Evolutionary conservation across 2,329 filamentous ascomycete genomes (phyloP).

Genomic region (Hymenoscyphus linearis): DNA sequence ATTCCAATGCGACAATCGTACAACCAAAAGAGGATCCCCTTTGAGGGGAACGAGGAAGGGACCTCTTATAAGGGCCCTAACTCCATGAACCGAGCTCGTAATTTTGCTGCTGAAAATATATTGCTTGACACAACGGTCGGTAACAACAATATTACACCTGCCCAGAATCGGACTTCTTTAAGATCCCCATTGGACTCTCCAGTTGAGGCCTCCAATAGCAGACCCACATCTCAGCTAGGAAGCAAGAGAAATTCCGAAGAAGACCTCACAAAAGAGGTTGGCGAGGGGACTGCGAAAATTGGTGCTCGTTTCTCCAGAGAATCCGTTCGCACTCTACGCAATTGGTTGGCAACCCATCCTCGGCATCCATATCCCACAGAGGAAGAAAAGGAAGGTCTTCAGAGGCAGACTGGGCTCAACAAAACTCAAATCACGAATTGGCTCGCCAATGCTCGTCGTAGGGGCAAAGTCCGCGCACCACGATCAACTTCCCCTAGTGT

Average conservation of each 20-base stretch:
- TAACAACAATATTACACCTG: slow-evolving; percentile 8
- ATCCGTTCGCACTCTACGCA: slow-evolving; percentile 73
- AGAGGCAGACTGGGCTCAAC: slow-evolving; percentile 73
- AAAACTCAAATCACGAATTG: slow-evolving; percentile 85
- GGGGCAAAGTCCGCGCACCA: slow-evolving; percentile 69
- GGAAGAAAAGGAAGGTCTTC: slow-evolving; percentile 75
- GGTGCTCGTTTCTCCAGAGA: slow-evolving; percentile 75
- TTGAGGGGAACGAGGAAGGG: slow-evolving; percentile 17
- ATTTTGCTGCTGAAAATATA: slow-evolving; percentile 9
- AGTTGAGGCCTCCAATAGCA: slow-evolving; percentile 6
- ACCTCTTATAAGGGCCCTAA: slow-evolving; percentile 21
- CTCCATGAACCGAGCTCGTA: slow-evolving; percentile 18
- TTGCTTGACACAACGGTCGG: slow-evolving; percentile 1
- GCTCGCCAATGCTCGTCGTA: slow-evolving; percentile 82
- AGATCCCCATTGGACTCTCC: slow-evolving; percentile 7
- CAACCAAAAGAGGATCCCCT: slow-evolving; percentile 20
- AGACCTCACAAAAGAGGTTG: slow-evolving; percentile 52
- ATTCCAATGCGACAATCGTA: slow-evolving; percentile 13
- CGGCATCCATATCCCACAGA: slow-evolving; percentile 85
- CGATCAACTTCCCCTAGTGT: slow-evolving; percentile 64
- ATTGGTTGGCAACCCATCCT: slow-evolving; percentile 76
- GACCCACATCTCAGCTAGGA: slow-evolving; percentile 15
- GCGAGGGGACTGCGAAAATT: slow-evolving; percentile 48
- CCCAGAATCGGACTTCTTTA: slow-evolving; percentile 10
- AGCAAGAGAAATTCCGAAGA: slow-evolving; percentile 44